phyloP scores from a whole-genome alignment of 2,329 filamentous ascomycete species.

The Endoconidiophora laricicola region DNA sequence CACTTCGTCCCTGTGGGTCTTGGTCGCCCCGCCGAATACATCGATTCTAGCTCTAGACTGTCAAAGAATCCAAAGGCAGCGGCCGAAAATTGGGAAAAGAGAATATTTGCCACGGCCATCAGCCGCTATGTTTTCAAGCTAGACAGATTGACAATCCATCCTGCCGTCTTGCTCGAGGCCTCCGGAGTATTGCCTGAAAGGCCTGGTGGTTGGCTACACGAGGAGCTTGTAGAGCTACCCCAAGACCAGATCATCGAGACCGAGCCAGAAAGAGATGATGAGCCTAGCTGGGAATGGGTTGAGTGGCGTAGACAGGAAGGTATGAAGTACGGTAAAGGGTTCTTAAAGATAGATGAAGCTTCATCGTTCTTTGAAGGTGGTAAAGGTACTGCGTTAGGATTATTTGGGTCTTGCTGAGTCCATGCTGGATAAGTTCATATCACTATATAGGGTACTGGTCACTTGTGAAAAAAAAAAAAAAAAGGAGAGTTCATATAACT shows the following conservation, averaged over 20 bases:
- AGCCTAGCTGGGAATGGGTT: conserved; percentile 41
- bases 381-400: conserved; percentile 32
- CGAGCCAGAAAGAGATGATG: conserved; percentile 13
- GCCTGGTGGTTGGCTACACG: conserved; percentile 45
- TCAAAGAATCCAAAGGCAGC: conserved; percentile 18
- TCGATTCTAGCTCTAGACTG: conserved; percentile 19
- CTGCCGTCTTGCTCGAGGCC: conserved; percentile 55
- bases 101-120: conserved; percentile 53
- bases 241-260: conserved; percentile 19
- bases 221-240: conserved; percentile 23
- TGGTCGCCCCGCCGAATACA: conserved; percentile 37
- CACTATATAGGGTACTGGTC: too few relatives aligned
- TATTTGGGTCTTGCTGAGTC: conserved; percentile 27
- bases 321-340: conserved; percentile 36
- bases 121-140: conserved; percentile 75
- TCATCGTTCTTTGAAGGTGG: conserved; percentile 37
- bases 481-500: too few relatives aligned
- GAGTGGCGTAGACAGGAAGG: conserved; percentile 39
- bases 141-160: conserved; percentile 67
- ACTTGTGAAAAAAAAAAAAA: too few relatives aligned
- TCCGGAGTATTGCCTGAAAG: conserved; percentile 58
- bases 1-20: conserved; percentile 52
- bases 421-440: neutral
- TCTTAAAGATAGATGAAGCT: conserved; percentile 39
- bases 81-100: conserved; percentile 36